Evolutionary conservation across 164 flowering plant species (phyloP).

Genomic region (Saururus chinensis): DNA sequence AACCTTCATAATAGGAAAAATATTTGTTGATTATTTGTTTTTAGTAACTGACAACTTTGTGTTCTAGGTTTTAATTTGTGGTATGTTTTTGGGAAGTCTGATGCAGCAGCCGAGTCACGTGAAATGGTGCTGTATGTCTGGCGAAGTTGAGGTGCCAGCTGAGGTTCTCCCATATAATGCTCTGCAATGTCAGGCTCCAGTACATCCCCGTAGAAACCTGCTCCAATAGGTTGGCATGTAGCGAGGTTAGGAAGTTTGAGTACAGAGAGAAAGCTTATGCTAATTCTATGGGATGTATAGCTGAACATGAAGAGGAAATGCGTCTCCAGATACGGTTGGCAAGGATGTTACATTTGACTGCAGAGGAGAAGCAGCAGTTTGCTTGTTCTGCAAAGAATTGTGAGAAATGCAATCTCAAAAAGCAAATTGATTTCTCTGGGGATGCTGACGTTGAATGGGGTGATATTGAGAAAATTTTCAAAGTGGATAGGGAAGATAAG

Average conservation of each 20-base stretch:
- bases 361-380: no score
- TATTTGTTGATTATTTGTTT: not conserved
- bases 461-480: slow-evolving; percentile 12
- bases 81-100: slow-evolving; percentile 29
- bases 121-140: slow-evolving; percentile 84
- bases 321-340: no score
- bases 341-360: no score
- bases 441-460: slow-evolving; percentile 19
- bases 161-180: slow-evolving; percentile 35
- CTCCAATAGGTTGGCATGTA: slow-evolving; percentile 63
- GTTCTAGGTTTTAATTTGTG: slow-evolving; percentile 52
- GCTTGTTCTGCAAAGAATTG: no score
- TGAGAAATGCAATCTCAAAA: no score
- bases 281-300: no score
- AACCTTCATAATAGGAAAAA: not conserved
- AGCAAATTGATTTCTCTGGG: no score
- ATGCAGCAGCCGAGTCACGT: slow-evolving; percentile 12
- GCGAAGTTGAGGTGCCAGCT: slow-evolving; percentile 65
- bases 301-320: no score
- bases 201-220: slow-evolving; percentile 39
- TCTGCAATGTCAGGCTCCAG: slow-evolving; percentile 56
- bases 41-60: slow-evolving; percentile 4
- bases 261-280: slow-evolving; percentile 29
- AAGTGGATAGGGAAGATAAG: slow-evolving; percentile 5
- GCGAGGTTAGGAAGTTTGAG: slow-evolving; percentile 74